Evolutionary conservation across 2,329 filamentous ascomycete species (phyloP).

Genomic region (Escovopsis sp.): DNA sequence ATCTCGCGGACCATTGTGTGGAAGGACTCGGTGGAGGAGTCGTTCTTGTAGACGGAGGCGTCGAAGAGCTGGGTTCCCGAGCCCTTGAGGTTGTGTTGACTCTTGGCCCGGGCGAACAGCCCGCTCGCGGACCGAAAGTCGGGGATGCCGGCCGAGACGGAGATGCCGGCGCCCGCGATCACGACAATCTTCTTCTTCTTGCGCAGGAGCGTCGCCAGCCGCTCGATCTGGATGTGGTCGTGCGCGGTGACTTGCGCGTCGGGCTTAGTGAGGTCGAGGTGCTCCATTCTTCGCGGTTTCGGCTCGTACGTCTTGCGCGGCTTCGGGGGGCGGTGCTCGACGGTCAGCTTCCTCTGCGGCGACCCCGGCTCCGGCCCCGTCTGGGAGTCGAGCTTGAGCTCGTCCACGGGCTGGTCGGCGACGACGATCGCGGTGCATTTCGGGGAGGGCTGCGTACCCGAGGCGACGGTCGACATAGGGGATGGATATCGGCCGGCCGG

Average conservation of each 20-base stretch:
- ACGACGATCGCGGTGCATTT: slow-evolving; percentile 25
- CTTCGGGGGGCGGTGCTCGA: slow-evolving; percentile 42
- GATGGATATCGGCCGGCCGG: slow-evolving; percentile 35
- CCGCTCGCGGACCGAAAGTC: slow-evolving; percentile 90
- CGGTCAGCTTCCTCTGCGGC: slow-evolving; percentile 18
- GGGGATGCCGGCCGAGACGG: slow-evolving; percentile 89
- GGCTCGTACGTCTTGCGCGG: slow-evolving; percentile 51
- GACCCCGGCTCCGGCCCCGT: slow-evolving; percentile 36
- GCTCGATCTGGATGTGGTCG: slow-evolving; percentile 44
- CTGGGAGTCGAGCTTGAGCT: slow-evolving; percentile 11
- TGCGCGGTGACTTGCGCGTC: slow-evolving; percentile 32
- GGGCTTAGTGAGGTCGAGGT: slow-evolving; percentile 53
- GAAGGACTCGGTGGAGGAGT: slow-evolving; percentile 76
- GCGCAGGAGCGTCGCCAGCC: slow-evolving; percentile 59
- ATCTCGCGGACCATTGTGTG: slow-evolving; percentile 92
- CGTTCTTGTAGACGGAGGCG: slow-evolving; percentile 91
- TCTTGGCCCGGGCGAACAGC: slow-evolving; percentile 72
- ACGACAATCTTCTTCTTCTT: slow-evolving; percentile 95
- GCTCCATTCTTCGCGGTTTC: slow-evolving; percentile 61
- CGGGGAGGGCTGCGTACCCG: slow-evolving; percentile 36
- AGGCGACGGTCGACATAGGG: slow-evolving; percentile 31
- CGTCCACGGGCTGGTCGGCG: slow-evolving; percentile 10
- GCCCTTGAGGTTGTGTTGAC: slow-evolving; percentile 72
- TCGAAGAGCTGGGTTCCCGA: slow-evolving; percentile 96
- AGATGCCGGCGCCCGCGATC: slow-evolving; percentile 91